Conservation (phyloP, 805 yeast species). For the Nakazawaea peltata region DNA sequence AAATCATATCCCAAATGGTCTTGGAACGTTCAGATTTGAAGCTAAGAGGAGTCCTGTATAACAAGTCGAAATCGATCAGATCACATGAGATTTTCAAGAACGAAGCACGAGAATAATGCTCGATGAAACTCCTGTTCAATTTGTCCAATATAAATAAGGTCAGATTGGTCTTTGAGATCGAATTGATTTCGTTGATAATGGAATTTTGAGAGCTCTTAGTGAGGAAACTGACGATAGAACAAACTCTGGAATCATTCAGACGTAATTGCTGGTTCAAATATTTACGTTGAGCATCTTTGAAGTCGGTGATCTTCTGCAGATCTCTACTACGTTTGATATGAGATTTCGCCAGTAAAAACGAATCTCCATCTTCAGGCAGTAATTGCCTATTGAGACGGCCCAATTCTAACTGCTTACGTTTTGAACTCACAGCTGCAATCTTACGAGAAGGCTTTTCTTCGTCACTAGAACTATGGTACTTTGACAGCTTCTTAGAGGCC, state of each 20-base stretch:
- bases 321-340: background rate
- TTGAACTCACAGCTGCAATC: background rate
- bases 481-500: background rate
- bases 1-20: constrained; percentile 7
- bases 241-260: background rate
- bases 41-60: constrained; percentile 6
- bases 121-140: constrained; percentile 5
- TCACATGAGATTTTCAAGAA: constrained; percentile 6
- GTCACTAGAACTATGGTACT: background rate
- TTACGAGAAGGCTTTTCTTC: constrained; percentile 6
- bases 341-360: background rate
- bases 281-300: constrained; percentile 4
- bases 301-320: constrained; percentile 3
- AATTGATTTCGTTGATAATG: constrained; percentile 1
- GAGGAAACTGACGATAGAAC: constrained; percentile 8
- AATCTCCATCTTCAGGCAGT: background rate
- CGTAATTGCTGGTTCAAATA: constrained; percentile 1
- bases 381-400: constrained; percentile 1
- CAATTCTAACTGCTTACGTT: constrained; percentile 8
- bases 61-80: constrained; percentile 1
- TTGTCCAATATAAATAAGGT: constrained; percentile 3
- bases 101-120: constrained; percentile 6
- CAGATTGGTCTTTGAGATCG: constrained; percentile 2
- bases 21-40: constrained; percentile 2
- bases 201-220: background rate